These are phyloP conservation scores for Parasarocladium wereldwijsianum DNA, from an alignment of 2,329 filamentous ascomycete genomes.

Conservation along the genomic window DNA sequence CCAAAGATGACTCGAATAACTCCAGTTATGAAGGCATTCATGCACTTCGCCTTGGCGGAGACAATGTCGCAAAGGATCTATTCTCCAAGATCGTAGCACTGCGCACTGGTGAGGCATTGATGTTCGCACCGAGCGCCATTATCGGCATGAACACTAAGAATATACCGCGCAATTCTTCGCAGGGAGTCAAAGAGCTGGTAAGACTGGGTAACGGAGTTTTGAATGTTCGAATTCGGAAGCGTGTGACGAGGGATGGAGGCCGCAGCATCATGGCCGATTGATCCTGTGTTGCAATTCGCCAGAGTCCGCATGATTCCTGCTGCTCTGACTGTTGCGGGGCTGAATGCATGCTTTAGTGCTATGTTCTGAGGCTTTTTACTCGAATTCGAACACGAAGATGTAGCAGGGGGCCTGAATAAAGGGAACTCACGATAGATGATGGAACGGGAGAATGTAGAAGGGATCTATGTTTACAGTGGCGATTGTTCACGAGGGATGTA, in stretches of 20 bases:
- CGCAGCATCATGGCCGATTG: constrained; percentile 26
- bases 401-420: too few species aligned
- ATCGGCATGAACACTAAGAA: constrained; percentile 9
- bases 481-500: too few species aligned
- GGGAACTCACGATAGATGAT: too few species aligned
- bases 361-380: too few species aligned
- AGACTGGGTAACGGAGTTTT: constrained; percentile 23
- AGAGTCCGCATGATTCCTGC: too few species aligned
- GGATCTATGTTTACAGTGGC: too few species aligned
- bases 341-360: too few species aligned
- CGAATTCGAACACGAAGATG: too few species aligned
- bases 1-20: not conserved
- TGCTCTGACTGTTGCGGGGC: too few species aligned
- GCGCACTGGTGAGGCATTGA: constrained; percentile 27
- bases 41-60: constrained; percentile 1
- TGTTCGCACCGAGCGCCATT: constrained; percentile 30
- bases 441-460: too few species aligned
- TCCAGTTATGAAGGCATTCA: not conserved
- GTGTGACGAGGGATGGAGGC: constrained; percentile 30
- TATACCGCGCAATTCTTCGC: not conserved
- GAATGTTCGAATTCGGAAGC: constrained; percentile 23
- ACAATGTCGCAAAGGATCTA: constrained; percentile 12
- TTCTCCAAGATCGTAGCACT: constrained; percentile 27
- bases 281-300: too few species aligned
- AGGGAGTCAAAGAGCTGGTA: not conserved